These are phyloP conservation scores for Marasmius tenuissimus DNA, from an alignment of 1,284 basidiomycete genomes.

Conservation along the genomic window DNA sequence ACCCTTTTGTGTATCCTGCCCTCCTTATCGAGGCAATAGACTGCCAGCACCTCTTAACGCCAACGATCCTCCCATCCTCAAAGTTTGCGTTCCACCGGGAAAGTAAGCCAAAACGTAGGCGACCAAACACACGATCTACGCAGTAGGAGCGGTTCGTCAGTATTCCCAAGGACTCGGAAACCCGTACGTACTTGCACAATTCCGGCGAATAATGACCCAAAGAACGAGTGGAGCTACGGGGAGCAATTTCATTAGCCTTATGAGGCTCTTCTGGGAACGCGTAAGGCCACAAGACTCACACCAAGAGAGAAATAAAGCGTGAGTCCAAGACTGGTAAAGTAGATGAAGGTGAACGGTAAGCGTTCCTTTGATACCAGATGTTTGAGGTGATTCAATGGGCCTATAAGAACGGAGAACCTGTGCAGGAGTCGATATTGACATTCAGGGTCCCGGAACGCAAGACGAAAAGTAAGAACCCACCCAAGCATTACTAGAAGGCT, in stretches of 20 bases:
- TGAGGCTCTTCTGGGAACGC: neutral
- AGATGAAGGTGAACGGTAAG: slow-evolving; percentile 84
- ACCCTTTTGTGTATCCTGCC: neutral
- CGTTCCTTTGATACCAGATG: slow-evolving; percentile 86
- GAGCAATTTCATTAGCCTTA: neutral
- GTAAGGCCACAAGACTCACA: slow-evolving; percentile 44
- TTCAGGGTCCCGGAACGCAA: slow-evolving; percentile 19
- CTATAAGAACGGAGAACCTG: slow-evolving; percentile 84
- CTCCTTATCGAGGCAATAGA: slow-evolving; percentile 67
- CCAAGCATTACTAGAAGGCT: slow-evolving; percentile 87
- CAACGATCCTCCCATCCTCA: slow-evolving; percentile 82
- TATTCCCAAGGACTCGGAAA: neutral
- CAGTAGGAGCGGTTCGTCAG: neutral
- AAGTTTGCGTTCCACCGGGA: slow-evolving; percentile 80
- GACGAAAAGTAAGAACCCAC: slow-evolving; percentile 40
- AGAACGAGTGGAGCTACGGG: slow-evolving; percentile 71
- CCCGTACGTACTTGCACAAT: slow-evolving; percentile 61
- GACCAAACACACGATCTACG: slow-evolving; percentile 75
- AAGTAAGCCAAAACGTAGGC: slow-evolving; percentile 91
- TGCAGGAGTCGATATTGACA: neutral
- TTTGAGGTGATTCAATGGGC: slow-evolving; percentile 85
- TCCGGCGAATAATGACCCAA: slow-evolving; percentile 82
- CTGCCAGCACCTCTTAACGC: slow-evolving; percentile 80
- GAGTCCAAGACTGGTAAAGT: slow-evolving; percentile 77
- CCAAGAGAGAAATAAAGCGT: slow-evolving; percentile 90